phyloP scores from a whole-genome alignment of 495 filamentous ascomycete species.

The Penicillium subrubescens region DNA sequence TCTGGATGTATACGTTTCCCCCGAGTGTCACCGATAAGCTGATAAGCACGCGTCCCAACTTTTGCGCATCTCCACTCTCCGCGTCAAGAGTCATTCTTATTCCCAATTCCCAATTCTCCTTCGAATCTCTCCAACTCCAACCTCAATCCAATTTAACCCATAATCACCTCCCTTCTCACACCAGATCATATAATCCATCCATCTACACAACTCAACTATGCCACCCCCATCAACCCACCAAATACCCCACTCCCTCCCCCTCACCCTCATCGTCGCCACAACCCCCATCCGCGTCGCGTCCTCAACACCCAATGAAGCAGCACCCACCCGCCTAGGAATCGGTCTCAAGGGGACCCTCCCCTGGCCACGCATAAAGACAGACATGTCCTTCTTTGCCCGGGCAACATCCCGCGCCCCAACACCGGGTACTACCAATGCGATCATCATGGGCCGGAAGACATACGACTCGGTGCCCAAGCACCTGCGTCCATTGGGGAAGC shows the following conservation, averaged over 20 bases:
- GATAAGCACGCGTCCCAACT: slow-evolving; percentile 3
- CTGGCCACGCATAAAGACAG: slow-evolving; percentile 82
- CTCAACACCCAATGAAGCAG: slow-evolving; percentile 28
- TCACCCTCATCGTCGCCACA: slow-evolving; percentile 49
- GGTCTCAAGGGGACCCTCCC: slow-evolving; percentile 78
- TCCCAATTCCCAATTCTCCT: neutral
- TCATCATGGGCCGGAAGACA: slow-evolving; percentile 97
- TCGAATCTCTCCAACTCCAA: neutral
- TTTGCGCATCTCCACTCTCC: neutral
- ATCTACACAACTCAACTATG: slow-evolving; percentile 16
- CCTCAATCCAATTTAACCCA: neutral
- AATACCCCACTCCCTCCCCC: slow-evolving; percentile 26
- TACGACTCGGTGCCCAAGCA: slow-evolving; percentile 80
- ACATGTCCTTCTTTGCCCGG: slow-evolving; percentile 94
- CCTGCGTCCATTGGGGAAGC: slow-evolving; percentile 76
- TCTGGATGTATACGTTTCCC: neutral
- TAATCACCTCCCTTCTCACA: neutral
- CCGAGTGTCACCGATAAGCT: neutral
- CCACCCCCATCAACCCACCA: slow-evolving; percentile 23
- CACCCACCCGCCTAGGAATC: slow-evolving; percentile 72
- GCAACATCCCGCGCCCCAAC: slow-evolving; percentile 69
- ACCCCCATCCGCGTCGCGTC: slow-evolving; percentile 37
- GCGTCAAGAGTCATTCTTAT: neutral
- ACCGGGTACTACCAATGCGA: slow-evolving; percentile 60
- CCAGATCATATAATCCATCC: neutral